Evolutionary conservation across 345 rosid genomes (phyloP), one percentile per base, ranked within the genome.

Genomic region (Microthlaspi erraticum): DNA sequence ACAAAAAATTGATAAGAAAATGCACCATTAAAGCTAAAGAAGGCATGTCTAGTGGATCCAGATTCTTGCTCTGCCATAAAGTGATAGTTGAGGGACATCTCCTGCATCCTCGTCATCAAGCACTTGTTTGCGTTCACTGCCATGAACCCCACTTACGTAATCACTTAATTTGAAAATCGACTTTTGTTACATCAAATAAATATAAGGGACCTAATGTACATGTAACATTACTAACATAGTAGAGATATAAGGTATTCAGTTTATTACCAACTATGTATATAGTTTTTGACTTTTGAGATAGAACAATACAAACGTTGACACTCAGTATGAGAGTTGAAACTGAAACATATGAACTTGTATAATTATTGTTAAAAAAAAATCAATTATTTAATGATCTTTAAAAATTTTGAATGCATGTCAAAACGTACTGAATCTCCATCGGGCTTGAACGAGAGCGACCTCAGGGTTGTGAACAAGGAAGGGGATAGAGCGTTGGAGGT

Each of bases 401-500:
- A n/a, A n/a, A n/a, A n/a, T n/a, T n/a, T n/a, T n/a, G n/a, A n/a
- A n/a, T n/a, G n/a, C n/a, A n/a, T n/a, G n/a, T n/a, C n/a, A n/a
- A n/a, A n/a, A n/a, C 77, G 52, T 82, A 87, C 90, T 85, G 57
- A 81, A 84, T 66, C 73, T 80, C 85, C 89, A 86, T 38, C 80
- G 79, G 62, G 87, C 78, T 73, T 78, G 87, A 79, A 79, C 85
- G 5, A 81, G 89, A 61, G 81, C 84, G 32, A 84, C 55, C 13
- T 78, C 64, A 2, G 83, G 80, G 68, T 81, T 83, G 16, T 74
- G 81, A 18, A 78, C 46, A 31, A 83, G 83, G 42, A 74, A 86
- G 9, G 86, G 83, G 9, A 83, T 56, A 64, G 81, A 41, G 14
- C 77, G 85, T 73, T 74, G 65, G 34, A 83, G 81, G 23, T 73